A percentile compares a stretch with the other conserved stretches of the same genome.
Conservation (phyloP, 352 stramenopile genomes). For the Globisporangium middletonii region DNA sequence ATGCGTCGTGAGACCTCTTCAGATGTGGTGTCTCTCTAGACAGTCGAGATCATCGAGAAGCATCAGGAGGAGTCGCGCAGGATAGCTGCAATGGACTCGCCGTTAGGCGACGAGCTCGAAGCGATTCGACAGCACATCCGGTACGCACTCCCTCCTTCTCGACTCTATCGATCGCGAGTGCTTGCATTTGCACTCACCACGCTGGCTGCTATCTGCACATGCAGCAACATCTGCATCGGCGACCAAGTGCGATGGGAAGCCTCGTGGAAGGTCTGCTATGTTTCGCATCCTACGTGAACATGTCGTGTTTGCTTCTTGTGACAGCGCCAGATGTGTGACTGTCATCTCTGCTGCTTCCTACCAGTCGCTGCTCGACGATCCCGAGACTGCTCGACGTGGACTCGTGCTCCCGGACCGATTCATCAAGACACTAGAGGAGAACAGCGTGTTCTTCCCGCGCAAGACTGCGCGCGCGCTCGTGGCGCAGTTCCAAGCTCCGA, state of each 20-base stretch:
- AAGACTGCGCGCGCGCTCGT: conserved; percentile 22
- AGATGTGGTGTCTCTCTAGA: no score
- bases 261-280: conserved; percentile 23
- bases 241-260: conserved; percentile 34
- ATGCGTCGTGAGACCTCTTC: no score
- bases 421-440: conserved; percentile 41
- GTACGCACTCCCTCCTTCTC: conserved; percentile 6
- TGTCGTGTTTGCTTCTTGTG: background rate
- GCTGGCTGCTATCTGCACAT: background rate
- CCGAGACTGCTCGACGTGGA: conserved; percentile 21
- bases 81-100: background rate
- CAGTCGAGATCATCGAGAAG: background rate
- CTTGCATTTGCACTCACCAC: background rate
- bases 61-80: background rate
- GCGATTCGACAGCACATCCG: conserved; percentile 25
- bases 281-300: background rate
- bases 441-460: conserved; percentile 30
- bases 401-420: conserved; percentile 35
- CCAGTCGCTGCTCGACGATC: conserved; percentile 28
- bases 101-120: background rate
- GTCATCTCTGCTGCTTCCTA: background rate
- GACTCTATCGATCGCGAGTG: background rate
- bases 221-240: conserved; percentile 27
- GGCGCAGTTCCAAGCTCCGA: conserved; percentile 39
- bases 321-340: background rate